A percentile compares a stretch with the other conserved stretches of the same genome.
Evolutionary conservation across 1,284 basidiomycete genomes (phyloP).

Genomic region (Microbotryum intermedium): DNA sequence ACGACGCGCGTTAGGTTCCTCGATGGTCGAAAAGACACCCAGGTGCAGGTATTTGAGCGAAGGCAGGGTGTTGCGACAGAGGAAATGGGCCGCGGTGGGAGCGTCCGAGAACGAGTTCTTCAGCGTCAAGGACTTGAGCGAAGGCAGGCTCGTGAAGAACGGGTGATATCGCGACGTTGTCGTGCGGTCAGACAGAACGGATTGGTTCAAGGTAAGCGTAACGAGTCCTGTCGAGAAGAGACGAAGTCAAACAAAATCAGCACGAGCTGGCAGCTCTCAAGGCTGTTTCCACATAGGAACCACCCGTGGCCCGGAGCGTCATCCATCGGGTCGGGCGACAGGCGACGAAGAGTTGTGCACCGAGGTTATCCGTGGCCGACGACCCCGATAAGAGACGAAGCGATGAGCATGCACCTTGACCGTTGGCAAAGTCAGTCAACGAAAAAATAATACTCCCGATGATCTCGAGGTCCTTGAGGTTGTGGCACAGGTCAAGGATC

Average conservation of each 20-base stretch:
- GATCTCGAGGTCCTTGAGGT: constrained; percentile 1
- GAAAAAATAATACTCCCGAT: constrained; percentile 2
- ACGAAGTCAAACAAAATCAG: not conserved
- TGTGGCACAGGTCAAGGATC: constrained; percentile 5
- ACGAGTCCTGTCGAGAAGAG: constrained; percentile 1
- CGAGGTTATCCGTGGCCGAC: not conserved
- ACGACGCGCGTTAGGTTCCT: not conserved
- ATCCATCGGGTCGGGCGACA: too few species aligned
- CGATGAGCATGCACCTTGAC: not conserved
- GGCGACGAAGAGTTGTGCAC: too few species aligned
- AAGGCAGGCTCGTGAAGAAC: constrained; percentile 8
- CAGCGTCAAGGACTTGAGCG: constrained; percentile 5
- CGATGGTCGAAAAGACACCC: constrained; percentile 8
- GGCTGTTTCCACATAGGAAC: not conserved
- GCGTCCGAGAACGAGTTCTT: constrained; percentile 1
- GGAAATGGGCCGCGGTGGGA: constrained; percentile 13
- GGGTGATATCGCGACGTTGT: constrained; percentile 12
- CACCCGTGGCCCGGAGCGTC: not conserved
- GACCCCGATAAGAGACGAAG: not conserved
- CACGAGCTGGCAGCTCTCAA: not conserved
- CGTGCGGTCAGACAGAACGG: constrained; percentile 11
- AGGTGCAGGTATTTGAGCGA: constrained; percentile 5
- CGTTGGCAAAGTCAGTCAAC: constrained; percentile 11
- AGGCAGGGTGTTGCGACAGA: constrained; percentile 3
- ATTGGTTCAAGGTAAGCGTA: constrained; percentile 1